Conservation (phyloP, 805 yeast genomes). For the Suhomyces faveliae region DNA sequence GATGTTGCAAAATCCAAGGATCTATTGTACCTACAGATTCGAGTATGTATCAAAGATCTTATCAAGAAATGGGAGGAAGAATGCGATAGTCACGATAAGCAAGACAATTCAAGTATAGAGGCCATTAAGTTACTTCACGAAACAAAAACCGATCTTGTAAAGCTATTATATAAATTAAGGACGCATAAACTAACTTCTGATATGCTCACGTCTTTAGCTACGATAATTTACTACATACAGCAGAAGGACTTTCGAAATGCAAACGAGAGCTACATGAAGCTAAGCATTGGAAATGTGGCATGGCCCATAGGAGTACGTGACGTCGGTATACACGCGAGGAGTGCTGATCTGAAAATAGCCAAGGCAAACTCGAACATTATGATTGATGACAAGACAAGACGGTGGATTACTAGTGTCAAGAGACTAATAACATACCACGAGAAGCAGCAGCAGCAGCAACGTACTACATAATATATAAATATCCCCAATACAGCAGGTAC, state of each 20-base stretch:
- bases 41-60: slow-evolving; percentile 48
- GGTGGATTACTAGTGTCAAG: slow-evolving; percentile 76
- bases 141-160: slow-evolving; percentile 48
- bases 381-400: slow-evolving; percentile 71
- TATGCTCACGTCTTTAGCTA: slow-evolving; percentile 53
- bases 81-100: slow-evolving; percentile 4
- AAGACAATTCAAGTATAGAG: neutral
- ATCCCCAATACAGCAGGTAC: neutral
- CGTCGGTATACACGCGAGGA: slow-evolving; percentile 77
- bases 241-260: slow-evolving; percentile 49
- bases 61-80: slow-evolving; percentile 40
- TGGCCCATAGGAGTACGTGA: slow-evolving; percentile 89
- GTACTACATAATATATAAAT: neutral
- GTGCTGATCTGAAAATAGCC: slow-evolving; percentile 57
- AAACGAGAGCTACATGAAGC: slow-evolving; percentile 65
- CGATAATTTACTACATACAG: slow-evolving; percentile 63
- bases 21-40: slow-evolving; percentile 38
- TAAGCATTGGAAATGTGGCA: slow-evolving; percentile 84
- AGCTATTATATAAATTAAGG: slow-evolving; percentile 44
- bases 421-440: slow-evolving; percentile 63
- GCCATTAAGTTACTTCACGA: slow-evolving; percentile 22
- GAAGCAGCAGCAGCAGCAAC: slow-evolving; percentile 2
- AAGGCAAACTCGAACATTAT: slow-evolving; percentile 61
- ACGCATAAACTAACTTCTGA: slow-evolving; percentile 40
- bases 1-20: slow-evolving; percentile 15